A percentile compares a stretch with the other conserved stretches of the same genome.
These are phyloP conservation scores for Phycomyces blakesleeanus DNA, from an alignment of 192 early-diverging fungal genomes.

Conservation along the genomic window DNA sequence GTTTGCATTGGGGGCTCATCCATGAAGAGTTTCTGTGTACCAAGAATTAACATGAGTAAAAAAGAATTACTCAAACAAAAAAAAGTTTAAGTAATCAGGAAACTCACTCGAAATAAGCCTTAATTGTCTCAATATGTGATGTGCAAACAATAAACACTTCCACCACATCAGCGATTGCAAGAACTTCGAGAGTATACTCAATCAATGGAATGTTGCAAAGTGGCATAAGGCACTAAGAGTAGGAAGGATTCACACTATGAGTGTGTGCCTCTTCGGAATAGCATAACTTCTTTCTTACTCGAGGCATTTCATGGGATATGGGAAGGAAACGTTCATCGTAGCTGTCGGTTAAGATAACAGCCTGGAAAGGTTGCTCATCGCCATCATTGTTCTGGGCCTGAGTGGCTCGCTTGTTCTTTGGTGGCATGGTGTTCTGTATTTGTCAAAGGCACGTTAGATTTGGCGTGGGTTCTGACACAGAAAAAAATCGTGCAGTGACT, in stretches of 20 bases:
- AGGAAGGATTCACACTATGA: constrained; percentile 6
- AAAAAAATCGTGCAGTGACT: constrained; percentile 1
- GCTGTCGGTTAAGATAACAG: constrained; percentile 89
- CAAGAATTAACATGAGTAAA: constrained; percentile 2
- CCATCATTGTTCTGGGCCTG: constrained; percentile 34
- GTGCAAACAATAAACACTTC: constrained; percentile 86
- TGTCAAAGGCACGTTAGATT: background rate
- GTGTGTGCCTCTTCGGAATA: background rate
- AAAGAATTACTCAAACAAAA: too few relatives aligned
- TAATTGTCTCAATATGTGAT: constrained; percentile 79
- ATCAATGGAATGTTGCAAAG: constrained; percentile 95
- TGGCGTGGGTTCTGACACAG: background rate
- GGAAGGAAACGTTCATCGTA: constrained; percentile 88
- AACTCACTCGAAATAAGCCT: constrained; percentile 75
- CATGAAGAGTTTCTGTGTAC: constrained; percentile 61
- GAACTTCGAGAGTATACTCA: constrained; percentile 93
- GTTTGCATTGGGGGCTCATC: constrained; percentile 59
- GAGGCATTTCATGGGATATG: constrained; percentile 75
- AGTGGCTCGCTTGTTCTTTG: constrained; percentile 23
- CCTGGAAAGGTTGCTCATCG: constrained; percentile 72
- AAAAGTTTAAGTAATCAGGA: background rate
- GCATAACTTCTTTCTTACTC: constrained; percentile 44
- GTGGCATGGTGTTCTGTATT: constrained; percentile 16
- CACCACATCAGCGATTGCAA: constrained; percentile 81
- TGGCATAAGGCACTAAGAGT: constrained; percentile 76